Conservation (phyloP, 2,329 filamentous ascomycete genomes). For the Rutstroemia sp. region DNA sequence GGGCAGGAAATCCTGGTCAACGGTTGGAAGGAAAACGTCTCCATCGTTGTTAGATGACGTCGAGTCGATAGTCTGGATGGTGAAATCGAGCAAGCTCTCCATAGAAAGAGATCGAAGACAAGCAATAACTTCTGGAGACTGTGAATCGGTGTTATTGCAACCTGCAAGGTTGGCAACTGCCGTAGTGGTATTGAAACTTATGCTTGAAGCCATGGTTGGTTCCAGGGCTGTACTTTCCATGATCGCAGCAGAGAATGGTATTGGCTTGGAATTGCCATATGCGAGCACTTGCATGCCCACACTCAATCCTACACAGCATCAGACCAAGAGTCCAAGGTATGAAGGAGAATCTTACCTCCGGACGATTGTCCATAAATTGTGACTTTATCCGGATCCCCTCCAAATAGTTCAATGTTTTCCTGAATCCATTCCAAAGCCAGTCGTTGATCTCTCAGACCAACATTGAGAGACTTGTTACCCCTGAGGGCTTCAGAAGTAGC, state of each 20-base stretch:
- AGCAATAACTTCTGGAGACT: constrained; percentile 34
- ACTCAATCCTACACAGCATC: constrained; percentile 30
- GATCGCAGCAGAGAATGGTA: constrained; percentile 40
- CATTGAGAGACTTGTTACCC: constrained; percentile 12
- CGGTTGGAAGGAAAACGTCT: constrained; percentile 43
- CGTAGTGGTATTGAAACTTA: constrained; percentile 40
- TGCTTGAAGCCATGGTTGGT: constrained; percentile 41
- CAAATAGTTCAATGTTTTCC: constrained; percentile 49
- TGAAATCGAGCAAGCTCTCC: constrained; percentile 36
- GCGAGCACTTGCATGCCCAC: constrained; percentile 42
- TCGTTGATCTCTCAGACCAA: constrained; percentile 31
- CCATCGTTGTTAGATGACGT: constrained; percentile 41
- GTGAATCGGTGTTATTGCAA: constrained; percentile 35
- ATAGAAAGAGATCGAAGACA: constrained; percentile 40
- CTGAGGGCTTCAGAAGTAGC: constrained; percentile 47
- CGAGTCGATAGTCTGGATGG: constrained; percentile 34
- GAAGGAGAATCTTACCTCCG: constrained; percentile 43
- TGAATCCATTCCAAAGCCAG: constrained; percentile 49
- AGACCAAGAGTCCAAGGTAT: neutral
- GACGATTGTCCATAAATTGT: constrained; percentile 54
- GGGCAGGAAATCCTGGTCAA: constrained; percentile 44
- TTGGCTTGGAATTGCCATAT: constrained; percentile 36
- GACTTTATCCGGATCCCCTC: constrained; percentile 47
- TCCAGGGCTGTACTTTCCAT: constrained; percentile 43
- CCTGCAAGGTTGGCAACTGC: constrained; percentile 35